Evolutionary conservation across 495 filamentous ascomycete genomes (phyloP), one percentile per base, ranked within the genome.

Genomic region (Aspergillus indologenus): DNA sequence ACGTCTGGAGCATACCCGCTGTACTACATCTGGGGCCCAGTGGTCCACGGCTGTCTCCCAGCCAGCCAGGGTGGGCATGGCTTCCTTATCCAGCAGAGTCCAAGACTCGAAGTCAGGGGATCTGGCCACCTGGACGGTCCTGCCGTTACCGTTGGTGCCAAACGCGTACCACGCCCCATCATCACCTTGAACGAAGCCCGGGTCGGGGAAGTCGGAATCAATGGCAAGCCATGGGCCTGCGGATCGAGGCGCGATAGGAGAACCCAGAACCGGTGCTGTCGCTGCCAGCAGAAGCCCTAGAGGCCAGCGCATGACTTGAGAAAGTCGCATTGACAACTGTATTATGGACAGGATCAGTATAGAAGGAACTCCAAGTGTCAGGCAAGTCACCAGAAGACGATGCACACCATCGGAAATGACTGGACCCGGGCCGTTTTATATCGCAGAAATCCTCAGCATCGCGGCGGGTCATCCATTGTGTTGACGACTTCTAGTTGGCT

Each of bases 11-110:
- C 69, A 54, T 63, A 77, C 76, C 23, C 72, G 62, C 54, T 61
- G 56, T 17, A 77, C 64, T 1, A 79, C 75, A 58, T 77, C 75
- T 1, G 76, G 76, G 0, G 76, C 76, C 66, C 69, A 79, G 43
- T 59, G 44, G 15, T 45, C 26, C 9, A 57, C 23, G 43, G 11
- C 47, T 57, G 6, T 72, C 67, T 2, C 59, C 68, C 44, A 74
- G 69, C 75, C 73, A 74, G 22, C 31, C 18, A 15, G 63, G 59
- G 11, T 72, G 0, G 75, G 72, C 15, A 79, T 63, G 2, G 71
- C 75, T 45, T 79, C 76, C 0, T 68, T 61, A 17, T 77, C 67
- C 15, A 78, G 58, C 5, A 74, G 56, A 2, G 56, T 68, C 75
- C 75, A 78, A 1, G 68, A 54, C 5, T 51, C 45, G 53, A 76